These are phyloP conservation scores for Peziza echinospora DNA, from an alignment of 495 filamentous ascomycete genomes.

Conservation along the genomic window DNA sequence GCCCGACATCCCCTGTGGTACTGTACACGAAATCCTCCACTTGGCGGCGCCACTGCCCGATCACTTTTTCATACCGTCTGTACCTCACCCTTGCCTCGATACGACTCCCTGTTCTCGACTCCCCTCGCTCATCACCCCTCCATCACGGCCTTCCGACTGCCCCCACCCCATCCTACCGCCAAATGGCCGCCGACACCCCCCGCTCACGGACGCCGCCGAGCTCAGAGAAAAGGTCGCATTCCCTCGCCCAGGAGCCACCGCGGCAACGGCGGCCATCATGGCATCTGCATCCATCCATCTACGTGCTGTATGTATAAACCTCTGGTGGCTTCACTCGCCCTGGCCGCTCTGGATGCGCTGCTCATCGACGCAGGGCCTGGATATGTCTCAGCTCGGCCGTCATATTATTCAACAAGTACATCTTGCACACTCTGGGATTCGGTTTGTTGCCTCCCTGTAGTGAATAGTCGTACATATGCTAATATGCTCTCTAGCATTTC, in stretches of 20 bases:
- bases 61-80: too few relatives aligned
- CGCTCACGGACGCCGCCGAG: background rate
- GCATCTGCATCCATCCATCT: conserved; percentile 57
- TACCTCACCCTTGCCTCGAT: too few relatives aligned
- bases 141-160: too few relatives aligned
- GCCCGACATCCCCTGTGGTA: too few relatives aligned
- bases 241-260: background rate
- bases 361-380: conserved; percentile 54
- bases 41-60: too few relatives aligned
- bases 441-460: conserved; percentile 31
- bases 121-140: too few relatives aligned
- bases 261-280: background rate
- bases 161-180: too few relatives aligned
- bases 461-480: conserved; percentile 1
- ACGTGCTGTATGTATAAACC: conserved; percentile 58
- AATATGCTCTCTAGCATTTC: conserved; percentile 17
- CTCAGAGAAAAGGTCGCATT: background rate
- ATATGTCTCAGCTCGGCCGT: conserved; percentile 77
- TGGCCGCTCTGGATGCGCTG: conserved; percentile 11
- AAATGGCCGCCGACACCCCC: background rate
- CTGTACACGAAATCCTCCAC: too few relatives aligned
- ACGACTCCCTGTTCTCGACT: too few relatives aligned
- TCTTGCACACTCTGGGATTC: conserved; percentile 64
- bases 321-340: background rate
- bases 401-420: conserved; percentile 98